Evolutionary conservation across 257 asterid species (phyloP), one percentile per base, ranked within the genome.

Genomic region (Ilex aquifolium): DNA sequence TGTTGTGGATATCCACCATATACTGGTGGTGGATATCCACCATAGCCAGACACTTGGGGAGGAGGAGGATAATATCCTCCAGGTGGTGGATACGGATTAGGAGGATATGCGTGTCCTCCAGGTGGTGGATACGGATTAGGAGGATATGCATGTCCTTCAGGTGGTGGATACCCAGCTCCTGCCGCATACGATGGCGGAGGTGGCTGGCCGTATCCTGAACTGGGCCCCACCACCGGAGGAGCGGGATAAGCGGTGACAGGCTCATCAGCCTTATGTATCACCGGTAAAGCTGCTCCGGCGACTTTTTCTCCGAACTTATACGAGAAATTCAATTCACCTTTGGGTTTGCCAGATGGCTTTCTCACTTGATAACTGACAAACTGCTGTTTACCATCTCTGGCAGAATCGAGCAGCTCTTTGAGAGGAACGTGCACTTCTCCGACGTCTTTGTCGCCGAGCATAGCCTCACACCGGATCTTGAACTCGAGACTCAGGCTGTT

Each of bases 331-430:
- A 91, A 78, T 13, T 82, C 80, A 16, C 97, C 97, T 74, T 88
- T 88, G 0, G 95, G 86, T 65, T 75, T 85, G 40, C 96, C 96
- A 4, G 71, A 74, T 31, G 91, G 98, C 44, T 84, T 91, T 66
- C 73, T 84, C 32, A 91, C 95, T 60, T 88, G 97, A 62, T 91
- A 88, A 71, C 82, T 84, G 51, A 88, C 85, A 36, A 79, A 76
- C 39, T 74, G 77, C 13, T 36, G 79, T 63, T 44, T 77, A 5
- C 79, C 90, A 8, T 56, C 77, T 2, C 53, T 77, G 56, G 65
- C 68, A 52, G 83, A 72, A 12, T 82, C 83, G 7, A 82, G 70
- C 39, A 91, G 95, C 29, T 91, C 96, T 56, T 76, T 82, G 1
- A 84, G 32, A 6, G 91, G 88, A 2, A 91, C 90, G 50, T 67